These are phyloP conservation scores for Eremothecium coryli DNA, from an alignment of 1,139 yeast species.

Conservation along the genomic window DNA sequence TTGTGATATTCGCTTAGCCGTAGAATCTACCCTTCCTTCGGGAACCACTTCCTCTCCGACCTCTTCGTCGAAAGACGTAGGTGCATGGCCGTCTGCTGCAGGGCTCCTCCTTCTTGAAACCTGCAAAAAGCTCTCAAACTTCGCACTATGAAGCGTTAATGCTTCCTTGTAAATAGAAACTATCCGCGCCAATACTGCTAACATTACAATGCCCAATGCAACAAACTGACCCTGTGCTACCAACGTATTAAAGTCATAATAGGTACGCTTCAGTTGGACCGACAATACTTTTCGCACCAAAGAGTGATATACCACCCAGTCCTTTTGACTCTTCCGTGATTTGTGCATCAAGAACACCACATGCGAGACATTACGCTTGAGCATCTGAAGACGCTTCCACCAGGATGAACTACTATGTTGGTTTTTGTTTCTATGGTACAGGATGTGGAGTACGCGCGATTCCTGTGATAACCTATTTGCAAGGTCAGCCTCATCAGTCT, in stretches of 20 bases:
- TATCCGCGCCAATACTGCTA: conserved; percentile 49
- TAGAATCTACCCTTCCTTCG: not conserved
- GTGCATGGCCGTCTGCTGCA: not conserved
- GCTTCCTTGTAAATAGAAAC: conserved; percentile 23
- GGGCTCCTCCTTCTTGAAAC: not conserved
- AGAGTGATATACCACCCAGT: conserved; percentile 13
- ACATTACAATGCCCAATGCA: conserved; percentile 58
- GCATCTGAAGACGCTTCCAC: conserved; percentile 65
- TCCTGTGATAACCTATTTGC: conserved; percentile 37
- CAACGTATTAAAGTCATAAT: conserved; percentile 55
- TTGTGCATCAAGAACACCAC: conserved; percentile 29
- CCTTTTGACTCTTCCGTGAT: conserved; percentile 7
- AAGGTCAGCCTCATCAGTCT: no score
- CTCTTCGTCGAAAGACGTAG: conserved; percentile 12
- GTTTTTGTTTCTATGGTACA: conserved; percentile 63
- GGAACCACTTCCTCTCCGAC: conserved; percentile 13
- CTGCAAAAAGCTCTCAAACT: not conserved
- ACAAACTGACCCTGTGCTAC: conserved; percentile 73
- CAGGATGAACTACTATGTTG: conserved; percentile 69
- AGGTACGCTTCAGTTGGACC: conserved; percentile 25
- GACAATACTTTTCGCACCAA: conserved; percentile 13
- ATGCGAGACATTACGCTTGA: conserved; percentile 48
- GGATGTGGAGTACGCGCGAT: conserved; percentile 46
- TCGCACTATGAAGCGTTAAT: not conserved
- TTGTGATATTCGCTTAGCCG: not conserved